Evolutionary conservation across 208 protist genomes (phyloP).

Genomic region (Leishmania tropica): DNA sequence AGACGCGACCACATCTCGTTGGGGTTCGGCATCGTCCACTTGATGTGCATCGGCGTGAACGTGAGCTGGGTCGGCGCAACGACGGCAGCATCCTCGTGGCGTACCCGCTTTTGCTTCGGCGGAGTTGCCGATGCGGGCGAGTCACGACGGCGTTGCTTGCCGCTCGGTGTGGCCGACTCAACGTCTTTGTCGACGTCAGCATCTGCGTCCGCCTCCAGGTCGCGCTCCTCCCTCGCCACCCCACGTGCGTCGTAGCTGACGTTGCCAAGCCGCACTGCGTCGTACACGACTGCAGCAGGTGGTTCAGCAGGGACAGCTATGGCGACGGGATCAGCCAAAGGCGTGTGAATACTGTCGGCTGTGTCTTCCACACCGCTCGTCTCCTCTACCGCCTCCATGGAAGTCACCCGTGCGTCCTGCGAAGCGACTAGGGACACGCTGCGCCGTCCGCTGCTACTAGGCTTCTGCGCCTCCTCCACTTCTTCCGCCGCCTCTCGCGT

Average conservation of each 20-base stretch:
- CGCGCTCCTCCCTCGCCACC: background rate
- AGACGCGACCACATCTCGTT: constrained; percentile 14
- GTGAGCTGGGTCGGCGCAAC: constrained; percentile 21
- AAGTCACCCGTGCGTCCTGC: background rate
- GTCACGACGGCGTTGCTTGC: background rate
- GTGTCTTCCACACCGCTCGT: background rate
- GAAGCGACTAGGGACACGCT: constrained; percentile 19
- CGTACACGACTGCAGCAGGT: constrained; percentile 20
- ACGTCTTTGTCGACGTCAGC: background rate
- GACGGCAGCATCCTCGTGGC: constrained; percentile 2
- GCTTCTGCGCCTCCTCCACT: too few species aligned
- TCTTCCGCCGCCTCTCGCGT: background rate
- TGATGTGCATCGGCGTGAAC: constrained; percentile 65
- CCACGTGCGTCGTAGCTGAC: constrained; percentile 15
- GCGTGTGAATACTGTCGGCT: background rate
- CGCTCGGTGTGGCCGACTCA: background rate
- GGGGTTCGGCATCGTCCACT: constrained; percentile 63
- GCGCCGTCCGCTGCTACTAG: constrained; percentile 1
- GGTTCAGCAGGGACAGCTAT: constrained; percentile 1
- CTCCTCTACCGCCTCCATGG: background rate
- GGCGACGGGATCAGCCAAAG: background rate
- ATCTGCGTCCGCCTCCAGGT: background rate
- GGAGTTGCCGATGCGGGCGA: background rate
- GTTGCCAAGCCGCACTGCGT: constrained; percentile 31
- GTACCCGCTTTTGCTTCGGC: background rate